phyloP scores from a whole-genome alignment of 2,329 filamentous ascomycete genomes.

The Dactylonectria estremocensis region DNA sequence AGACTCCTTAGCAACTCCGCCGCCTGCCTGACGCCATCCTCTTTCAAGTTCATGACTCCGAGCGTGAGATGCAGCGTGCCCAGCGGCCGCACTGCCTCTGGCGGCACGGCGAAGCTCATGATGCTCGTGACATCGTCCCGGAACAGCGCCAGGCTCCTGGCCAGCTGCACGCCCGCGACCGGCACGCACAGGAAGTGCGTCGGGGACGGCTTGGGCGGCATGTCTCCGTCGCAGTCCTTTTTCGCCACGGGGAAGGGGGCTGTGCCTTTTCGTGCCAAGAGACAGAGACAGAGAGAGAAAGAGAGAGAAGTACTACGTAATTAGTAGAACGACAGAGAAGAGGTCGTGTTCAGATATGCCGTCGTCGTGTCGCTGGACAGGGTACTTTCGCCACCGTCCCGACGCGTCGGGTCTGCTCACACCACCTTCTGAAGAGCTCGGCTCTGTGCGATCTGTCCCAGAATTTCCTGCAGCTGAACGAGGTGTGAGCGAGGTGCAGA shows the following conservation, averaged over 20 bases:
- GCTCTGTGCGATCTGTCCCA: slow-evolving; percentile 20
- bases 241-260: background rate
- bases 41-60: slow-evolving; percentile 84
- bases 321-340: too few relatives aligned
- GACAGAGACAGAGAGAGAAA: background rate
- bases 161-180: slow-evolving; percentile 77
- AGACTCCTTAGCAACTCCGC: slow-evolving; percentile 57
- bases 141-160: slow-evolving; percentile 74
- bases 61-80: slow-evolving; percentile 90
- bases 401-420: slow-evolving; percentile 15
- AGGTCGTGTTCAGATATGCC: slow-evolving; percentile 13
- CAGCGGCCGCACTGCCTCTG: slow-evolving; percentile 79
- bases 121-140: slow-evolving; percentile 67
- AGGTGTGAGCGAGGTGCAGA: slow-evolving; percentile 18
- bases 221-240: slow-evolving; percentile 35
- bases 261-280: background rate
- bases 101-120: slow-evolving; percentile 68
- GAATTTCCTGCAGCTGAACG: slow-evolving; percentile 13
- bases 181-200: slow-evolving; percentile 87
- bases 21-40: slow-evolving; percentile 62
- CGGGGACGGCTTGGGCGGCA: slow-evolving; percentile 61
- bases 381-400: slow-evolving; percentile 20
- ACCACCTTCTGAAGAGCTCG: slow-evolving; percentile 13
- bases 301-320: too few relatives aligned
- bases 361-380: slow-evolving; percentile 10